Evolutionary conservation across 257 asterid species (phyloP).

Genomic region (Solanum boliviense): DNA sequence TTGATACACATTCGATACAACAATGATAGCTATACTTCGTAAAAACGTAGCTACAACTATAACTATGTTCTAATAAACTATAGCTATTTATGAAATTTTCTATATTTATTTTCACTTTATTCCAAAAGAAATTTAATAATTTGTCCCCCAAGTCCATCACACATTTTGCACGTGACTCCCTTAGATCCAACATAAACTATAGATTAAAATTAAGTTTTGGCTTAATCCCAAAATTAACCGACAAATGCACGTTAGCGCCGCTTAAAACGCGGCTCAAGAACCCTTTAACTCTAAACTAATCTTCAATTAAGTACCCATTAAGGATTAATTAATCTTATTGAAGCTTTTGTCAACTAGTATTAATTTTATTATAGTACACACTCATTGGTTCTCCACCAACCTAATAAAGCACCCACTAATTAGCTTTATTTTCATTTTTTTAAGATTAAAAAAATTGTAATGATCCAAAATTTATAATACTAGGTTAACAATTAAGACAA

Average conservation of each 20-base stretch:
- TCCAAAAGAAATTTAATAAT: neutral
- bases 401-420: neutral
- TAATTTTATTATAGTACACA: neutral
- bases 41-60: neutral
- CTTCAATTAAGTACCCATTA: neutral
- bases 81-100: neutral
- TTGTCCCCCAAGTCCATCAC: slow-evolving; percentile 9
- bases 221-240: neutral
- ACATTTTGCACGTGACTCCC: slow-evolving; percentile 21
- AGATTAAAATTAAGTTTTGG: neutral
- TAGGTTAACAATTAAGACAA: slow-evolving; percentile 4
- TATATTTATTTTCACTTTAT: neutral
- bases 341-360: neutral
- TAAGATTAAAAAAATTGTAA: neutral
- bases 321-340: neutral
- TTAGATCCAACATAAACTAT: slow-evolving; percentile 3
- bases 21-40: neutral
- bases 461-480: neutral
- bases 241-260: slow-evolving; percentile 2
- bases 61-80: neutral
- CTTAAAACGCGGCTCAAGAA: slow-evolving; percentile 9
- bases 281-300: neutral
- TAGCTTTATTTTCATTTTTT: neutral
- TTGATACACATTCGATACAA: neutral
- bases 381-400: neutral